These are phyloP conservation scores for Lachancea sp. DNA, from an alignment of 805 yeast genomes.

Conservation along the genomic window DNA sequence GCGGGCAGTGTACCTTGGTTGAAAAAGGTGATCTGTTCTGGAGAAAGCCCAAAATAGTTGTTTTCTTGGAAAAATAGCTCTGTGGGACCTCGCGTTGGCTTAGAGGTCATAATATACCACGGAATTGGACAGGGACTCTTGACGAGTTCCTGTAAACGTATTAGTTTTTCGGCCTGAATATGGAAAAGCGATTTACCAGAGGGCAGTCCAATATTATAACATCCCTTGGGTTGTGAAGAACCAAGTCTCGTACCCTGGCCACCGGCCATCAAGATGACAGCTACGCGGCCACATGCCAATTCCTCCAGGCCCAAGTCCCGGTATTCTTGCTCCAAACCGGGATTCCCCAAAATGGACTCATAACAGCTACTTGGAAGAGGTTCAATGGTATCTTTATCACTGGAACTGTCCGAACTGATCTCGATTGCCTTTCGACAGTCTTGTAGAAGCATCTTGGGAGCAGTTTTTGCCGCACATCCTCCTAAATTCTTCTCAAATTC, in stretches of 20 bases:
- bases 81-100: constrained; percentile 73
- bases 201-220: constrained; percentile 81
- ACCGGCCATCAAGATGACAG: constrained; percentile 91
- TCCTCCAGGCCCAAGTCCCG: constrained; percentile 55
- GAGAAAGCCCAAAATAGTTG: constrained; percentile 62
- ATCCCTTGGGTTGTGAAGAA: constrained; percentile 86
- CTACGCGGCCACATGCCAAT: constrained; percentile 68
- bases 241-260: constrained; percentile 98
- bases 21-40: constrained; percentile 64
- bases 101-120: constrained; percentile 95
- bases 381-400: constrained; percentile 29
- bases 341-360: constrained; percentile 38
- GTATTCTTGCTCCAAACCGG: constrained; percentile 38
- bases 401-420: constrained; percentile 28
- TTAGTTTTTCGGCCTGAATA: constrained; percentile 83
- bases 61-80: constrained; percentile 59
- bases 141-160: constrained; percentile 45
- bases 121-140: constrained; percentile 37
- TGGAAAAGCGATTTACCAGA: constrained; percentile 81
- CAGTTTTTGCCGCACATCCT: constrained; percentile 14
- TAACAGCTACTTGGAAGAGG: constrained; percentile 53
- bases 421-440: constrained; percentile 39
- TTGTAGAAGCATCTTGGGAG: constrained; percentile 33
- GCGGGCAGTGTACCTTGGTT: constrained; percentile 97
- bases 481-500: constrained; percentile 33